Percentiles rank a stretch among this genome's conserved stretches.
phyloP scores from a whole-genome alignment of 176 grass and related monocot genomes.

The Miscanthus lutarioriparius region DNA sequence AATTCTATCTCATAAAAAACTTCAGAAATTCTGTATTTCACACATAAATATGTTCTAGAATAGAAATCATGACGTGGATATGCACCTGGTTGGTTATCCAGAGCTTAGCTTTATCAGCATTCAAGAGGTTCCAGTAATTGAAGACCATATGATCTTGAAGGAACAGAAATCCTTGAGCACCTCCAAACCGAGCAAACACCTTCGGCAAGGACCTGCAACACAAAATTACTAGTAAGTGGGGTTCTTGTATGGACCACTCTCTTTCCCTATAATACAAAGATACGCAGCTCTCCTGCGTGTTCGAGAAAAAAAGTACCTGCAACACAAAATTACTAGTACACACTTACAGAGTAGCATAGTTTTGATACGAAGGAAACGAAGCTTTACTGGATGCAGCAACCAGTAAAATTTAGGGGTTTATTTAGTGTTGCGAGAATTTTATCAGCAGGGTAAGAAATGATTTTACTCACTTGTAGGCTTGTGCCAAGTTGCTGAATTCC shows the following conservation, averaged over 20 bases:
- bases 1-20: constrained; percentile 19
- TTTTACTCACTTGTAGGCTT: constrained; percentile 91
- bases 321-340: background rate
- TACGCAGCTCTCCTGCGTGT: too few relatives aligned
- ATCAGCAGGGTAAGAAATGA: background rate
- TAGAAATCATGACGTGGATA: constrained; percentile 17
- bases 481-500: constrained; percentile 51
- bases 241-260: too few relatives aligned
- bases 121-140: constrained; percentile 89
- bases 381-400: background rate
- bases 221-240: background rate
- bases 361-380: constrained; percentile 8
- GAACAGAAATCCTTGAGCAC: constrained; percentile 89
- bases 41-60: background rate
- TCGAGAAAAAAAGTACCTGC: too few relatives aligned
- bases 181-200: constrained; percentile 70
- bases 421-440: background rate
- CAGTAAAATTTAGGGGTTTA: constrained; percentile 15
- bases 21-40: background rate
- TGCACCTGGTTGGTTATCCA: constrained; percentile 92
- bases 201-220: constrained; percentile 77
- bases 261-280: too few relatives aligned
- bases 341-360: background rate
- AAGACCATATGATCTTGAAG: constrained; percentile 88
- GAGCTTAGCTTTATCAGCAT: constrained; percentile 78